Base-by-base conservation (phyloP, 2,329 filamentous ascomycete genomes). In the Fusarium sp. region DNA sequence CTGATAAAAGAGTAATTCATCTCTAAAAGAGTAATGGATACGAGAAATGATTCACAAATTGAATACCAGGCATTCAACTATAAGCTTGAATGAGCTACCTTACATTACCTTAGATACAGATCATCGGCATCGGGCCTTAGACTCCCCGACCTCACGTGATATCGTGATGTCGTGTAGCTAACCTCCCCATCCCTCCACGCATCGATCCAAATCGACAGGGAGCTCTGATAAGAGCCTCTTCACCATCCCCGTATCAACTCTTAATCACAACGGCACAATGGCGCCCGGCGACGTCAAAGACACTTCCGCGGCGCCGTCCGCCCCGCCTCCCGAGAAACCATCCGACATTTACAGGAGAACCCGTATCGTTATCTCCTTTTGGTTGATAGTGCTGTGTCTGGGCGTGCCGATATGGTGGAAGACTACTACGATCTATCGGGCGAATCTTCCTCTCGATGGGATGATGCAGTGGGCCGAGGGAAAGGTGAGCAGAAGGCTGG, bases 371-470 rank as follows among this genome's bases (percentile, higher is more conserved):
- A 81, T 93, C 69, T 95, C 95, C 14, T 98, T 98, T 82, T 99
- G 96, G 96, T 85, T 90, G 10, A 90, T 98, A 41, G 93, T 97
- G 11, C 80, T 97, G 11, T 88, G 92, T 35, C 83, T 99, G 10
- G 96, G 96, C 6, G 81, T 99, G 73, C 96, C 96, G 63, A 92
- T 97, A 88, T 99, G 96, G 96, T 97, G 94, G 91, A 91, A 91
- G 81, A 98, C 96, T 1, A 99, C 96, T 8, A 92, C 93, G 1
- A 97, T 98, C 61, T 95, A 97, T 81, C 90, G 96, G 61, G 95
- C 95, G 18, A 88, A 91, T 48, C 84, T 99, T 75, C 96, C 96
- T 10, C 82, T 98, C 74, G 88, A 92, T 78, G 88, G 91, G 60
- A 99, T 99, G 96, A 89, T 93, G 74, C 89, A 92, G 69, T 98